Evolutionary conservation across 805 yeast genomes (phyloP), one percentile per base, ranked within the genome.

Genomic region (Candida sonorensis): DNA sequence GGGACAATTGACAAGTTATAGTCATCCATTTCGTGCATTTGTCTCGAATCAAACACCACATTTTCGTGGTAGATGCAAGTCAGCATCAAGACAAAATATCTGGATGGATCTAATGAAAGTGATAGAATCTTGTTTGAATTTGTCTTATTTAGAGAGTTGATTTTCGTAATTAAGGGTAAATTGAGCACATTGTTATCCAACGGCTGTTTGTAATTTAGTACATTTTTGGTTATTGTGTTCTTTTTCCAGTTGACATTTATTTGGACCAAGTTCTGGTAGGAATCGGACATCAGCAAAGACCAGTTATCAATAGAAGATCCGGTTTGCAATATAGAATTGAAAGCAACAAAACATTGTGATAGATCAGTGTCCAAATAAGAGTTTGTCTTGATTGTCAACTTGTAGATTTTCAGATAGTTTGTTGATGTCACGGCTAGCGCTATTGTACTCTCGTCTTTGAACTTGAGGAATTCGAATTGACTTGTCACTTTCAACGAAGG

Each of bases 271-370:
- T 38, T 34, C 18, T 33, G 29, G n/a, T 27, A 31, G 4, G 40
- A 11, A 25, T 46, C 37, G 7, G 47, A 23, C 9, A 44, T 17
- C 7, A 44, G 17, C 2, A 42, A 12, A 17, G 26, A 22, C 19
- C 38, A 36, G 7, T 30, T 17, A 7, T 15, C 7, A 9, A 11
- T 10, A 15, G 26, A 10, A 12, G 35, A 30, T 4, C 30, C 31
- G 18, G 30, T 35, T 17, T 43, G 43, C 12, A 40, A 19, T 6
- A 36, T 21, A n/a, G 49, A 41, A 14, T 40, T 35, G 26, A 44
- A 31, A 6, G 45, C 26, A 14, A 44, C 40, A 25, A 34, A 30
- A 3, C 39, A 31, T 7, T 27, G 29, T 4, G 26, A 22, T 12
- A 35, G 28, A 10, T 29, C 33, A 2, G 28, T 14, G 9, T 36